Conservation (phyloP, 1,284 basidiomycete species). For the Microbotryum saponariae region DNA sequence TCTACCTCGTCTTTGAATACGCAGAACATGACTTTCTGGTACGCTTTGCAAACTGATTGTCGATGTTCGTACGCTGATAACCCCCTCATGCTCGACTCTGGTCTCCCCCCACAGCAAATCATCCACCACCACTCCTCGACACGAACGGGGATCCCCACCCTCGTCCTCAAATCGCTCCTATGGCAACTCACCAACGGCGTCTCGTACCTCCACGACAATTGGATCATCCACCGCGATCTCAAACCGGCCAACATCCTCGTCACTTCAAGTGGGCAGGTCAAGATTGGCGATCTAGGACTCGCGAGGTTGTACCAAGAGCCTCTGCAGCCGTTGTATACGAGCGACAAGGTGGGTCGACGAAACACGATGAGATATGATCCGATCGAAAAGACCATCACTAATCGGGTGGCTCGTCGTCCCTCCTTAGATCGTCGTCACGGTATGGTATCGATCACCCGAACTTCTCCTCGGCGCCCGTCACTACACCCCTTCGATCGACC, state of each 20-base stretch:
- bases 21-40: constrained; percentile 97
- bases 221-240: constrained; percentile 91
- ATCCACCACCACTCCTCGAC: constrained; percentile 95
- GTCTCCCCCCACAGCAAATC: constrained; percentile 61
- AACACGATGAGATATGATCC: neutral
- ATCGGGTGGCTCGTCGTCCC: neutral
- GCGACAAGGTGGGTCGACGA: constrained; percentile 58
- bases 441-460: constrained; percentile 97
- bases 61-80: neutral
- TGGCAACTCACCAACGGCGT: constrained; percentile 96
- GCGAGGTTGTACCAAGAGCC: constrained; percentile 81
- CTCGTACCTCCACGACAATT: constrained; percentile 86
- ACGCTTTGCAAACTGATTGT: constrained; percentile 38
- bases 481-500: constrained; percentile 90
- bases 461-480: constrained; percentile 89
- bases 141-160: constrained; percentile 60
- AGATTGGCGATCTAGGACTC: constrained; percentile 94
- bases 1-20: constrained; percentile 98
- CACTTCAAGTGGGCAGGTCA: constrained; percentile 78
- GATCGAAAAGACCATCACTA: neutral
- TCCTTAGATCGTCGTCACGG: constrained; percentile 74
- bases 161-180: constrained; percentile 83
- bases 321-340: constrained; percentile 66
- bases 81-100: neutral
- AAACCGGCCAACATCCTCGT: constrained; percentile 99